Conservation (phyloP, 1,284 basidiomycete genomes). For the Irpex sp. region DNA sequence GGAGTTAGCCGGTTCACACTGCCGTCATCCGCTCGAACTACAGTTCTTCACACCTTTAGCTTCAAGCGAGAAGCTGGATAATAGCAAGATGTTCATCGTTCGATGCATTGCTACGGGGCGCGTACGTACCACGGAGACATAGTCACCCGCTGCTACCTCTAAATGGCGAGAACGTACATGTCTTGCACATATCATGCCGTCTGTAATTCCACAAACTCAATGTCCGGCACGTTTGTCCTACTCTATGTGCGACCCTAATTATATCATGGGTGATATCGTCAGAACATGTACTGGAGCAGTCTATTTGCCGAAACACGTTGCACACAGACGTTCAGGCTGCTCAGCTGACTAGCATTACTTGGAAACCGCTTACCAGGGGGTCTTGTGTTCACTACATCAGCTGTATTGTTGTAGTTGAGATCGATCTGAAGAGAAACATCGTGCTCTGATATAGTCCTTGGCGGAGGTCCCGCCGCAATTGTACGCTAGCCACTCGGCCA, state of each 20-base stretch:
- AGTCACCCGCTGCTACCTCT: neutral
- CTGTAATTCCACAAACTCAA: neutral
- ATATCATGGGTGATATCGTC: neutral
- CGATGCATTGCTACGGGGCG: neutral
- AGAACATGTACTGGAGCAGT: neutral
- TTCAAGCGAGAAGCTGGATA: neutral
- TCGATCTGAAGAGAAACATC: neutral
- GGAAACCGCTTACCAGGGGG: neutral
- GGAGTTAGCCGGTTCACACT: neutral
- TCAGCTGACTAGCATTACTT: neutral
- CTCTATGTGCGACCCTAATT: neutral
- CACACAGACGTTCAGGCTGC: neutral
- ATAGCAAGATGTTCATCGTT: neutral
- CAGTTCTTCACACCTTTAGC: neutral
- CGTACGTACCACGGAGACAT: neutral
- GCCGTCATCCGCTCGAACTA: neutral
- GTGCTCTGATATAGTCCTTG: neutral
- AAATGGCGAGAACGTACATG: no score
- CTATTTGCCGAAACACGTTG: neutral
- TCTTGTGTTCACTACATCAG: neutral
- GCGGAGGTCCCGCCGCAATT: neutral
- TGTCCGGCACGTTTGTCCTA: neutral
- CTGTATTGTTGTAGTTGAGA: neutral
- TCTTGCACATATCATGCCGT: neutral
- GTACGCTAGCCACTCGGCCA: neutral